Percentiles rank a stretch among this genome's conserved stretches.
These are phyloP conservation scores for Heliamphora pulchella DNA, from an alignment of 179 eudicot species.

Conservation along the genomic window DNA sequence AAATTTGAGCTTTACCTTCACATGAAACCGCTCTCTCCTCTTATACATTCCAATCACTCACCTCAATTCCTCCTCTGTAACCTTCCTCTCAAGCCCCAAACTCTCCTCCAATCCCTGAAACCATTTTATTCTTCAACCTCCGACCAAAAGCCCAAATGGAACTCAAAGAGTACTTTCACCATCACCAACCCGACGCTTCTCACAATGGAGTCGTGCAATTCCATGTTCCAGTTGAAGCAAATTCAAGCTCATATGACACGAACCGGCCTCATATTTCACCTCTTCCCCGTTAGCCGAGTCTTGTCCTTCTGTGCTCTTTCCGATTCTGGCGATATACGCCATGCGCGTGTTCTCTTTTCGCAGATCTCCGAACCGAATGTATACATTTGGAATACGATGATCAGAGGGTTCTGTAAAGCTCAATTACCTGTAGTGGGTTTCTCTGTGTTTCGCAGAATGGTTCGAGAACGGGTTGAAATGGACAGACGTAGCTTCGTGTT, in stretches of 20 bases:
- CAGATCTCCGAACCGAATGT: conserved; percentile 43
- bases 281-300: conserved; percentile 60
- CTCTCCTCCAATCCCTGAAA: conserved; percentile 8
- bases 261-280: conserved; percentile 49
- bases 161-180: conserved; percentile 32
- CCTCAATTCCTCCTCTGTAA: neutral
- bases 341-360: conserved; percentile 43
- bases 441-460: conserved; percentile 37
- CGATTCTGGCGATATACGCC: conserved; percentile 32
- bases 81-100: conserved; percentile 14
- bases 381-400: conserved; percentile 65
- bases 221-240: conserved; percentile 58
- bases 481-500: conserved; percentile 59
- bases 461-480: conserved; percentile 37
- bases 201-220: conserved; percentile 42
- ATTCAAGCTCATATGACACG: conserved; percentile 61
- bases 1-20: neutral
- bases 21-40: conserved; percentile 29
- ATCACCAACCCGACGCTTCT: conserved; percentile 66
- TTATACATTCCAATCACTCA: neutral
- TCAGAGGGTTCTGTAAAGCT: conserved; percentile 42
- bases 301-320: conserved; percentile 50
- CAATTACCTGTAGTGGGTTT: conserved; percentile 33
- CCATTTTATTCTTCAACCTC: conserved; percentile 15
- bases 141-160: conserved; percentile 41